Conservation (phyloP, 441 rosid genomes). For the Viola pubescens region DNA sequence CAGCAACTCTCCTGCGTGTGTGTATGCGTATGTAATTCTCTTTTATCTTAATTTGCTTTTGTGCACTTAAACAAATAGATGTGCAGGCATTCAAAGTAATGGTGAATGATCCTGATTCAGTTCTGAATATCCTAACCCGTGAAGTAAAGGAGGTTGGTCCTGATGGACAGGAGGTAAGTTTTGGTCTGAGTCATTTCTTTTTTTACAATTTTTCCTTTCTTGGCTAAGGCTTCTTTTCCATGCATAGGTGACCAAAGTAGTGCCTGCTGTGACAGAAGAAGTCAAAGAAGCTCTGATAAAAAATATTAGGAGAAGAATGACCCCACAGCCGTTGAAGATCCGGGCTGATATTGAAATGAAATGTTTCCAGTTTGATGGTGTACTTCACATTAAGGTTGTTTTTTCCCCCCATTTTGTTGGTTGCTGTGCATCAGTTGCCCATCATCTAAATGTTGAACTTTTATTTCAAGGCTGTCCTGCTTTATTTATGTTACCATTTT, state of each 20-base stretch:
- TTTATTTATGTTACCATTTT: slow-evolving; percentile 11
- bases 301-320: slow-evolving; percentile 93
- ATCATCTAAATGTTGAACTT: neutral
- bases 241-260: slow-evolving; percentile 72
- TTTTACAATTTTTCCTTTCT: neutral
- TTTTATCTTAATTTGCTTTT: no score
- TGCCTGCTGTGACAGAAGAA: slow-evolving; percentile 83
- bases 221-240: slow-evolving; percentile 16
- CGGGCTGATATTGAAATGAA: slow-evolving; percentile 95
- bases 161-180: slow-evolving; percentile 79
- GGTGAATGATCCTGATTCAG: slow-evolving; percentile 86
- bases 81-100: slow-evolving; percentile 84
- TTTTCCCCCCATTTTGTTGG: no score
- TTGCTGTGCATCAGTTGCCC: no score
- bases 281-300: slow-evolving; percentile 74
- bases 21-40: no score
- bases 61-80: slow-evolving; percentile 8
- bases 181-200: slow-evolving; percentile 7
- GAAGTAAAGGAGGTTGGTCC: slow-evolving; percentile 80
- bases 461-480: neutral
- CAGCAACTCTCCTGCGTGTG: no score
- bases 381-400: slow-evolving; percentile 84
- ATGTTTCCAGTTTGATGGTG: slow-evolving; percentile 96
- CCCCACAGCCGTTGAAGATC: slow-evolving; percentile 91
- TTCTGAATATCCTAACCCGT: slow-evolving; percentile 61